Base-by-base conservation (phyloP, 352 stramenopile genomes). In the Saprolegnia diclina region DNA sequence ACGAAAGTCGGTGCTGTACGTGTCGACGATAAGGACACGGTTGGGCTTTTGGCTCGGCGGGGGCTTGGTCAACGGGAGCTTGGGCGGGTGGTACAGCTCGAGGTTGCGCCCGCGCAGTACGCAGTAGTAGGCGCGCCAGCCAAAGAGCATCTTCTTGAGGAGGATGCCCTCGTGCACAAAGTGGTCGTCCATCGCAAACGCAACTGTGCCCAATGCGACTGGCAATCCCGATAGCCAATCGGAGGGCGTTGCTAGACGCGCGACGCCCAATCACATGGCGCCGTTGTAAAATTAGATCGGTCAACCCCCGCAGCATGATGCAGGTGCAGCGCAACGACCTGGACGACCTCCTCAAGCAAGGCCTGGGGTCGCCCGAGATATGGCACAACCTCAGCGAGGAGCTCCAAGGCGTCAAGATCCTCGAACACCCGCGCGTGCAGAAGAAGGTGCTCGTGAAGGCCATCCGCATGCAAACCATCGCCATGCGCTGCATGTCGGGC, bases 371-470 rank as follows among this genome's bases (percentile, higher is more conserved):
- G 21, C 82, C 85, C 19, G 85, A 94, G 74, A 64, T 90, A 45
- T 94, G 85, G 85, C 81, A 89, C 65, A 81, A 82, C 35, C 75
- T 94, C 57, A 87, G 85, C 42, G 76, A 85, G 21, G 85, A 94
- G 73, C 67, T 94, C n/a, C 79, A 90, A 66, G 85, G 85, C 10
- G 90, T 90, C 70, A 90, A 80, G 5, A 78, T 84, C 50, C 77
- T 91, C 6, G 85, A 94, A 54, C 87, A 89, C 61, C 85, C 85
- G 6, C 85, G 78, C 5, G 85, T 94, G 44, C 85, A 81, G 54
- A 94, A 94, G 71, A 94, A 91, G 46, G 83, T 92, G 37, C 72
- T 94, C 38, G 72, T 94, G 48, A 92, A 92, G 50, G 87, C 82
- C 5, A 71, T 93, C 50, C 85, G 84, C 48, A 89, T 92, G 81